A percentile compares a stretch with the other conserved stretches of the same genome.
Evolutionary conservation across 2,329 filamentous ascomycete genomes (phyloP).

Genomic region (Fusarium mexicanum): DNA sequence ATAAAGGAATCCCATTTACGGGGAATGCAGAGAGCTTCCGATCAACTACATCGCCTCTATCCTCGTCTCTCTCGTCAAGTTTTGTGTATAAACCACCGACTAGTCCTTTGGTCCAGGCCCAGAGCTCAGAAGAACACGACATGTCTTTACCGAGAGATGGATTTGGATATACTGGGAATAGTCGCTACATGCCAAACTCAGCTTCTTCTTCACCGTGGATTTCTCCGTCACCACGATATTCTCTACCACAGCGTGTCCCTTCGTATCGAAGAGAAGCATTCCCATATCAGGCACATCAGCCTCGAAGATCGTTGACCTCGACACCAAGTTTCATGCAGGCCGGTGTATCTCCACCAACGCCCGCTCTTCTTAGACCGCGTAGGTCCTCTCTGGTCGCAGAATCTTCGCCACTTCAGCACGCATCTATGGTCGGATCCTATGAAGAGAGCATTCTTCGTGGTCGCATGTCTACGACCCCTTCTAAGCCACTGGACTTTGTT

Average conservation of each 20-base stretch:
- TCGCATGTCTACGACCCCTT: slow-evolving; percentile 96
- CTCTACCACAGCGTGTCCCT: slow-evolving; percentile 37
- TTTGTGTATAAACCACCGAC: slow-evolving; percentile 90
- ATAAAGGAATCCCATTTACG: slow-evolving; percentile 46
- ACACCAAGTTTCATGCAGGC: slow-evolving; percentile 55
- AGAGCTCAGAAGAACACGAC: slow-evolving; percentile 79
- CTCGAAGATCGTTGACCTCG: slow-evolving; percentile 77
- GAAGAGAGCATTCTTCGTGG: slow-evolving; percentile 96
- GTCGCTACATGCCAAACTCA: slow-evolving; percentile 79
- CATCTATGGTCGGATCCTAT: slow-evolving; percentile 97
- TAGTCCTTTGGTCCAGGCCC: slow-evolving; percentile 88
- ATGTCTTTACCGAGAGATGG: slow-evolving; percentile 64
- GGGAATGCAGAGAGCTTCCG: slow-evolving; percentile 50
- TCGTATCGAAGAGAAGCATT: slow-evolving; percentile 67
- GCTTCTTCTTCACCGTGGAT: slow-evolving; percentile 59
- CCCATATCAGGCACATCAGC: slow-evolving; percentile 81
- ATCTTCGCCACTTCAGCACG: slow-evolving; percentile 81
- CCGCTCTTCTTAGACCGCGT: slow-evolving; percentile 64
- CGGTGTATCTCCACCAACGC: slow-evolving; percentile 60
- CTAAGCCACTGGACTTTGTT: slow-evolving; percentile 89
- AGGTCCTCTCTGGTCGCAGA: slow-evolving; percentile 79
- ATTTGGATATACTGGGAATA: slow-evolving; percentile 59
- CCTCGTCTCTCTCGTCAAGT: slow-evolving; percentile 78
- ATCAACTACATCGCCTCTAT: slow-evolving; percentile 67
- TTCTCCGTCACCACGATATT: slow-evolving; percentile 50